Base-by-base conservation (phyloP, 2,329 filamentous ascomycete species). In the Neofusicoccum sp. region DNA sequence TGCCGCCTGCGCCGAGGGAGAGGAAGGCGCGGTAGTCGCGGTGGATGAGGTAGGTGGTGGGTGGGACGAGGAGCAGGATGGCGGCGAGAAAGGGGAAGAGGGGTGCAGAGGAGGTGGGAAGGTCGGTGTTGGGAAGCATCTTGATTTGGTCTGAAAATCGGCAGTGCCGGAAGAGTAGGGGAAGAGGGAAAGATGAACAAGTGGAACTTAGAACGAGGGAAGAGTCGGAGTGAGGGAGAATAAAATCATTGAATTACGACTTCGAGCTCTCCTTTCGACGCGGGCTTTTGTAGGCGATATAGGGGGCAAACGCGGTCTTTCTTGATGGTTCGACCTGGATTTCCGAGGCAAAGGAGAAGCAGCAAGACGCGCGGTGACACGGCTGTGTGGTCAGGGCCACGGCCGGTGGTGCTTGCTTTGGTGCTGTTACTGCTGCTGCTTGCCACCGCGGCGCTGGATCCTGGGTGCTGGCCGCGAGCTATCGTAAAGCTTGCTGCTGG, bases 1-100 rank as follows among this genome's bases (percentile, higher is more conserved):
- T 93, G 62, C 91, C 91, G 26, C 91, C 91, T 0, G 90, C 90
- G 0, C 91, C 91, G 20, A 96, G 85, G 40, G 84, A 84, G 64
- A 93, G 78, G 75, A 91, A 95, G 71, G 87, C 88, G 58, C 80
- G 78, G 75, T 91, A 95, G 78, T 93, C 89, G 69, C 86, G 84
- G 69, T 86, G 84, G 67, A 90, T 74, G 62, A 78, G 69, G 66
- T 70, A 62, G 47, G 45, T 40, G 61, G 70, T 12, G 6, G 48
- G 30, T 7, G 58, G 48, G 26, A 45, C 30, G 38, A 54, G 36
- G 30, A 60, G 40, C 6, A 38, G 64, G 4, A 68, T 63, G 24
- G 70, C 38, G 57, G 71, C 9, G n/a, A 70, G 68, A 28, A 74
- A 62, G 28, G 48, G 28, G 26, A 60, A 36, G 1, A 45, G 45